These are phyloP conservation scores for Fusarium udum DNA, from an alignment of 2,329 filamentous ascomycete species.

Conservation along the genomic window DNA sequence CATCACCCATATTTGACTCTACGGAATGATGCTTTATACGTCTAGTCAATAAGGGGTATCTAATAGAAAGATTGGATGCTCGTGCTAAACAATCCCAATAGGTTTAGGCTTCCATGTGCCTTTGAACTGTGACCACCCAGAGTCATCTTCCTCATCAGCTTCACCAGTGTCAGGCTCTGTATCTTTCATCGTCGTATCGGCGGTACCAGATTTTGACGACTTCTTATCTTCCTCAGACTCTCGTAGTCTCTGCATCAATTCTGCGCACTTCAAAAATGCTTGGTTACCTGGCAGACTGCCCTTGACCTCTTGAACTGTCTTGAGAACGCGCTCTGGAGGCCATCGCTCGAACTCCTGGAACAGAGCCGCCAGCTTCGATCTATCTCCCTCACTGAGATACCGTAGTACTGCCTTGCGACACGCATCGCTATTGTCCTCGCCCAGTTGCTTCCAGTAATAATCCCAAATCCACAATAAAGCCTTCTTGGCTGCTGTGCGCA, in stretches of 20 bases:
- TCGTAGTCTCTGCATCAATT: slow-evolving; percentile 54
- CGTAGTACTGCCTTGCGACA: slow-evolving; percentile 51
- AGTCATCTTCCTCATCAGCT: slow-evolving; percentile 34
- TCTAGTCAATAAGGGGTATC: slow-evolving; percentile 25
- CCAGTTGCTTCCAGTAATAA: slow-evolving; percentile 78
- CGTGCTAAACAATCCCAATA: slow-evolving; percentile 61
- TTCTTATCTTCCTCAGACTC: slow-evolving; percentile 15
- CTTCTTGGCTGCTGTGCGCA: slow-evolving; percentile 74
- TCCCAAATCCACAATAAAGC: slow-evolving; percentile 88
- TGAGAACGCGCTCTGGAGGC: slow-evolving; percentile 51
- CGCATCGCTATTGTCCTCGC: slow-evolving; percentile 40
- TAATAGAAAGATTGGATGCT: not conserved
- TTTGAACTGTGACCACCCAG: slow-evolving; percentile 60
- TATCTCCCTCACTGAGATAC: slow-evolving; percentile 52
- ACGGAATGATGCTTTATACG: not conserved
- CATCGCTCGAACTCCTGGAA: slow-evolving; percentile 48
- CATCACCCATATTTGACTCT: not conserved
- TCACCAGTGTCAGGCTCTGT: slow-evolving; percentile 34
- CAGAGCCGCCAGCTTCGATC: slow-evolving; percentile 36
- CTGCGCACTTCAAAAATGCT: slow-evolving; percentile 56
- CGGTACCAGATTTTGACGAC: slow-evolving; percentile 5
- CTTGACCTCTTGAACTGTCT: slow-evolving; percentile 52
- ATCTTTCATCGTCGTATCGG: slow-evolving; percentile 19
- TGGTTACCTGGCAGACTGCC: slow-evolving; percentile 54
- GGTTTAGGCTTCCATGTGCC: slow-evolving; percentile 67